Evolutionary conservation across 208 protist genomes (phyloP), one percentile per base, ranked within the genome.

Genomic region (Acanthamoeba sp.): DNA sequence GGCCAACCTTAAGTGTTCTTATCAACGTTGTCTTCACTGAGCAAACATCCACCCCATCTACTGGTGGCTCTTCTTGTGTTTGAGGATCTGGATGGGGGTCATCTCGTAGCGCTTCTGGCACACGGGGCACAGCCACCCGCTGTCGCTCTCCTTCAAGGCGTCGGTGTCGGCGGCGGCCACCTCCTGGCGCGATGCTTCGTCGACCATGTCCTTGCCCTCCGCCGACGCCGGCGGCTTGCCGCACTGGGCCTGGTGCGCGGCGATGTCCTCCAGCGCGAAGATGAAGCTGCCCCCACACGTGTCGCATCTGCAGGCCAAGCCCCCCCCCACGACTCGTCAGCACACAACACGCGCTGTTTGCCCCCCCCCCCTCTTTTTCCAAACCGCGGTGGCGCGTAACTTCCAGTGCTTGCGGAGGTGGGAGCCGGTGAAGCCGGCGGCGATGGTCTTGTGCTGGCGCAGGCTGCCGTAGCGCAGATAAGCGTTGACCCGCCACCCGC

Each of bases 331-430:
- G 12, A 42, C n/a, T n/a, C n/a, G n/a, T n/a, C n/a, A n/a, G n/a
- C n/a, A n/a, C n/a, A n/a, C n/a, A n/a, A n/a, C n/a, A n/a, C n/a
- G n/a, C n/a, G n/a, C n/a, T n/a, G n/a, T n/a, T n/a, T n/a, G n/a
- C n/a, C n/a, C n/a, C n/a, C n/a, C n/a, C n/a, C n/a, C n/a, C n/a
- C n/a, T n/a, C n/a, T n/a, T n/a, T n/a, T 24, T 9, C 14, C n/a
- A 38, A 20, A 36, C 14, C 29, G 66, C 6, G n/a, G 18, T 12
- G 18, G 34, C 3, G 27, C 24, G 40, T 18, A 29, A 84, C 73
- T 52, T 45, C 84, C 84, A 90, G 52, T 90, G 84, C 34, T 90
- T 90, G 42, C 84, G 84, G 3, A 90, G 84, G 36, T 90, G 84
- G 10, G 84, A 45, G 18, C 73, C 73, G 27, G 84, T 48, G 55